Base-by-base conservation (phyloP, 768 basidiomycete genomes). In the Tricholoma sp. region DNA sequence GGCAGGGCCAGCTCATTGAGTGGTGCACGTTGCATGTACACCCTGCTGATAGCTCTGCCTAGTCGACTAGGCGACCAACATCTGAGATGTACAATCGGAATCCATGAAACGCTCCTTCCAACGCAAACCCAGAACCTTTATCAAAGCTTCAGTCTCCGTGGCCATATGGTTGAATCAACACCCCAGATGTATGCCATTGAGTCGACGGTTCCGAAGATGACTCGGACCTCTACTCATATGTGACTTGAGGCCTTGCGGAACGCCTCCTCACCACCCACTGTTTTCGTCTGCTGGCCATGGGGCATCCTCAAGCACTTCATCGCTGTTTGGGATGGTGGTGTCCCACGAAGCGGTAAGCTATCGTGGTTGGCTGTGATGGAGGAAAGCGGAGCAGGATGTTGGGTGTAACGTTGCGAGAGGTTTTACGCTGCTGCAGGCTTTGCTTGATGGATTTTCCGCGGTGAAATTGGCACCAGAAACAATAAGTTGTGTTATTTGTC, bases 121-220 rank as follows among this genome's bases (percentile, higher is more conserved):
- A n/a, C n/a, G n/a, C n/a, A n/a, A n/a, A n/a, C n/a, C n/a, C n/a
- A n/a, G n/a, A n/a, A n/a, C n/a, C n/a, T n/a, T n/a, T n/a, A n/a
- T n/a, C n/a, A n/a, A n/a, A n/a, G n/a, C n/a, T n/a, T n/a, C 92
- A 36, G 75, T 79, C 61, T 91, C 88, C 3, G 88, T 76, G 79
- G 74, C 20, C 93, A 78, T 5, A 98, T 83, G 0, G 92, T 92
- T 29, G 94, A 96, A 70, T 97, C 95, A 66, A 92, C 91, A 0
- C 91, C 90, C 65, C 86, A 88, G 62, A 89, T 92, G 59, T 85
- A 83, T 28, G 86, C 94, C 29, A 59, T 64, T 52, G 66, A 34
- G 49, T 57, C 57, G 48, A 71, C 76, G n/a, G n/a, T n/a, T 12
- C 47, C 47, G 72, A 90, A 95, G 0, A 82, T 65, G 4, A 82